Evolutionary conservation across 495 filamentous ascomycete species (phyloP).

Genomic region (Aspergillus olivimuriae): DNA sequence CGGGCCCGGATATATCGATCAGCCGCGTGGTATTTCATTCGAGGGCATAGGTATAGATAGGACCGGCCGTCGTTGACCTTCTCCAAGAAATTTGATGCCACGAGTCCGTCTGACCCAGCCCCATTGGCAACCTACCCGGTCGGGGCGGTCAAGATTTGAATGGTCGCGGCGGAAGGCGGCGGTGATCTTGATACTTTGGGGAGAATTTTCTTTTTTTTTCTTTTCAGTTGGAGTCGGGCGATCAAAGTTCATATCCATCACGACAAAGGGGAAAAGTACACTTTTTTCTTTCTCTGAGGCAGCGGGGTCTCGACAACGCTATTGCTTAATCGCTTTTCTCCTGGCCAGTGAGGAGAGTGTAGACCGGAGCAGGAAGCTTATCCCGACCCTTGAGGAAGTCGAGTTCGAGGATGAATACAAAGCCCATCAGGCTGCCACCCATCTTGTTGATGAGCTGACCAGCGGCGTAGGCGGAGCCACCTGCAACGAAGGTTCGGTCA

Average conservation of each 20-base stretch:
- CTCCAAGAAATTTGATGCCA: too few species aligned
- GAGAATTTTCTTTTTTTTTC: not conserved
- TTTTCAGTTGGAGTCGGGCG: not conserved
- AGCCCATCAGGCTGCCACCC: conserved; percentile 78
- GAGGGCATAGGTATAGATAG: too few species aligned
- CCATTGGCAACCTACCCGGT: too few species aligned
- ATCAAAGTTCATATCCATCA: not conserved
- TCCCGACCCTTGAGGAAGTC: conserved; percentile 88
- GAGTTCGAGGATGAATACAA: conserved; percentile 93
- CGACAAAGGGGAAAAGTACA: not conserved
- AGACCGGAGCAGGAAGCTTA: conserved; percentile 78
- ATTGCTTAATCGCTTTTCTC: conserved; percentile 16
- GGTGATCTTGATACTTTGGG: not conserved
- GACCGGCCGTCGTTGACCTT: too few species aligned
- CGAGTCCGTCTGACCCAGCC: too few species aligned
- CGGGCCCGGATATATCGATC: too few species aligned
- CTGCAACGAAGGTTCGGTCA: conserved; percentile 45
- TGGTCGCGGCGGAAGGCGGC: too few species aligned
- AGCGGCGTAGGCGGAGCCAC: conserved; percentile 85
- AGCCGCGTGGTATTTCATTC: too few species aligned
- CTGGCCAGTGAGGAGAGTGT: conserved; percentile 72
- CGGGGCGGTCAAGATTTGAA: too few species aligned
- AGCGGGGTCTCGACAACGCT: too few species aligned
- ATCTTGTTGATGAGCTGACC: conserved; percentile 79
- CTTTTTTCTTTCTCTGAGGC: conserved; percentile 1